Conservation (phyloP, 1,284 basidiomycete genomes). For the Moniliella sp. region DNA sequence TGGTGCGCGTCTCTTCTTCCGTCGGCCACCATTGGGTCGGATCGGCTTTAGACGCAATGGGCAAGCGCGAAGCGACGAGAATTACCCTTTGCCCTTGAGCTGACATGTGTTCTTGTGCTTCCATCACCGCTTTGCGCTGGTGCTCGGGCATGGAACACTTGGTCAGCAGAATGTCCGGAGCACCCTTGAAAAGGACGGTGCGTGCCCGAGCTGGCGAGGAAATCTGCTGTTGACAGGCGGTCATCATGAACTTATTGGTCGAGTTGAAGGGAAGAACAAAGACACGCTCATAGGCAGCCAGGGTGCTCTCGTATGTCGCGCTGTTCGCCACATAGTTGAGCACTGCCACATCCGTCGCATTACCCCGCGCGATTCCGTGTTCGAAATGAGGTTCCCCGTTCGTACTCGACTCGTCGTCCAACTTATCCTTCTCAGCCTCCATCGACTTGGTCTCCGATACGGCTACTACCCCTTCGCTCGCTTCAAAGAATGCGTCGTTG, state of each 20-base stretch:
- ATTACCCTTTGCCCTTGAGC: slow-evolving; percentile 46
- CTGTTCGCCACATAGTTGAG: not conserved
- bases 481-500: slow-evolving; percentile 45
- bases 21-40: slow-evolving; percentile 33
- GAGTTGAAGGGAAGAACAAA: slow-evolving; percentile 41
- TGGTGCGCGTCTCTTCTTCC: slow-evolving; percentile 24
- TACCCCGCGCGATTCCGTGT: slow-evolving; percentile 19
- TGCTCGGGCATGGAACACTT: not conserved
- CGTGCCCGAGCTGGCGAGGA: no score
- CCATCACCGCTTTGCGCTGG: not conserved
- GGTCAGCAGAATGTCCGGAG: slow-evolving; percentile 17
- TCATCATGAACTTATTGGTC: slow-evolving; percentile 49
- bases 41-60: slow-evolving; percentile 2
- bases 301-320: not conserved
- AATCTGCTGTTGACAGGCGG: slow-evolving; percentile 11
- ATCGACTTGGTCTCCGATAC: slow-evolving; percentile 48
- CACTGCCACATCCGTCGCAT: not conserved
- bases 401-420: slow-evolving; percentile 32
- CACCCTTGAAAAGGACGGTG: slow-evolving; percentile 16
- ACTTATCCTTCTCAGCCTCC: slow-evolving; percentile 43
- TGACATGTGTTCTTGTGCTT: slow-evolving; percentile 36
- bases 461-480: slow-evolving; percentile 36
- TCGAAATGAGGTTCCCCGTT: slow-evolving; percentile 34
- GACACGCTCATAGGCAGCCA: not conserved
- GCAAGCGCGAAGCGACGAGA: slow-evolving; percentile 35